A percentile compares a stretch with the other conserved stretches of the same genome.
Evolutionary conservation across 768 basidiomycete genomes (phyloP).

Genomic region (Lactarius hatsudake): DNA sequence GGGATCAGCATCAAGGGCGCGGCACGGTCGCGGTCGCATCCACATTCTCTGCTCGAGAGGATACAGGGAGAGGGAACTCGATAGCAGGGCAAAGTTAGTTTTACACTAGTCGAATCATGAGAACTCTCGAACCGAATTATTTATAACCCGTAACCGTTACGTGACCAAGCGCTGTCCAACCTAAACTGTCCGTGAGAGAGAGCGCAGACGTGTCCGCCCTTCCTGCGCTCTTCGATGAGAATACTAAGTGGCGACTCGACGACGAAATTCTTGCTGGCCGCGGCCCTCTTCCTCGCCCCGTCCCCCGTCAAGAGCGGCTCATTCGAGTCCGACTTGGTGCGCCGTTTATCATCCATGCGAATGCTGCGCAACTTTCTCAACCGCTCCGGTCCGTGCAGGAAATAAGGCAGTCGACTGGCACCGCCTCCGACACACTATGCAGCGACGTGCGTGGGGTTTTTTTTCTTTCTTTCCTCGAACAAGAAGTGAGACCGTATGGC

Average conservation of each 20-base stretch:
- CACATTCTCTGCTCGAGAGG: conserved; percentile 23
- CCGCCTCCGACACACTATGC: conserved; percentile 13
- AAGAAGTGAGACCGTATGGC: too few species aligned
- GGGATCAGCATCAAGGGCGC: conserved; percentile 27
- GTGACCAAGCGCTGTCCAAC: too few species aligned
- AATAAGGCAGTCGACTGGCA: background rate
- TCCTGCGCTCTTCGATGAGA: background rate
- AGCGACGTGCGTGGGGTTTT: background rate
- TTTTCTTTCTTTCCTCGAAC: too few species aligned
- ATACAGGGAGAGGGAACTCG: conserved; percentile 21
- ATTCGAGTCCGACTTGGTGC: too few species aligned
- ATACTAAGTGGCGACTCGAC: background rate
- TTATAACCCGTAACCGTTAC: background rate
- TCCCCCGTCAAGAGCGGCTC: too few species aligned
- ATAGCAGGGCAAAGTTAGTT: background rate
- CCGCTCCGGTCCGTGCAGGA: background rate
- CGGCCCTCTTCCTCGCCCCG: background rate
- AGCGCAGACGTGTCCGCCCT: background rate
- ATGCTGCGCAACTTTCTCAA: background rate
- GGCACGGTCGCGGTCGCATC: conserved; percentile 13
- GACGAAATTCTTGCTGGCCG: background rate
- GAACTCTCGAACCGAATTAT: background rate
- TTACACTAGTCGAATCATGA: background rate
- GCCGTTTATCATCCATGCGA: background rate
- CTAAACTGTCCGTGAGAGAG: background rate